Conservation (phyloP, 805 yeast genomes). For the Schwanniomyces vanrijiae region DNA sequence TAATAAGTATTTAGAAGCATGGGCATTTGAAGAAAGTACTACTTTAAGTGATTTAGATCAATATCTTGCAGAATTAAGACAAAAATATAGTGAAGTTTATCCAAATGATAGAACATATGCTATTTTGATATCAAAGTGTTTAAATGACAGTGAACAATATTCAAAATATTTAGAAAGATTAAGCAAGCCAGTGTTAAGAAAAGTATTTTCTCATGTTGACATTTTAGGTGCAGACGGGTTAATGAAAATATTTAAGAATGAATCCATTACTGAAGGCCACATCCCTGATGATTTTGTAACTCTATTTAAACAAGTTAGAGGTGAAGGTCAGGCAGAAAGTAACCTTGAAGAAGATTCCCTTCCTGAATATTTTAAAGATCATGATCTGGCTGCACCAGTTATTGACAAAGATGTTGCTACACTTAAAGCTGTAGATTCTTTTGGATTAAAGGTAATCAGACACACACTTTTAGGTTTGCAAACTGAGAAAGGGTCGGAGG, state of each 20-base stretch:
- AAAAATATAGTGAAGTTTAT: constrained; percentile 14
- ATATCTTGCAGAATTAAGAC: constrained; percentile 35
- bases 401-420: constrained; percentile 56
- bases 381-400: constrained; percentile 24
- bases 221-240: constrained; percentile 51
- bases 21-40: constrained; percentile 39
- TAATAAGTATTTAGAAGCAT: constrained; percentile 57
- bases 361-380: constrained; percentile 36
- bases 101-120: constrained; percentile 63
- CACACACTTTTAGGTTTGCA: constrained; percentile 58
- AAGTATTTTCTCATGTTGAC: constrained; percentile 49
- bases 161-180: constrained; percentile 12
- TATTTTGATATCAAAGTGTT: constrained; percentile 48
- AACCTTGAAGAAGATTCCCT: constrained; percentile 12
- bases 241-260: constrained; percentile 28
- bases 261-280: constrained; percentile 21
- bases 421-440: constrained; percentile 68
- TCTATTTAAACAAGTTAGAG: constrained; percentile 27
- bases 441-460: constrained; percentile 76
- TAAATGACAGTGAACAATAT: constrained; percentile 11
- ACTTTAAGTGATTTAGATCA: constrained; percentile 43
- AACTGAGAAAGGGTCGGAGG: constrained; percentile 18
- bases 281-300: constrained; percentile 35
- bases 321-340: constrained; percentile 6
- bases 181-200: constrained; percentile 12